Base-by-base conservation (phyloP, 768 basidiomycete genomes). In the Phaffia tasmanica region DNA sequence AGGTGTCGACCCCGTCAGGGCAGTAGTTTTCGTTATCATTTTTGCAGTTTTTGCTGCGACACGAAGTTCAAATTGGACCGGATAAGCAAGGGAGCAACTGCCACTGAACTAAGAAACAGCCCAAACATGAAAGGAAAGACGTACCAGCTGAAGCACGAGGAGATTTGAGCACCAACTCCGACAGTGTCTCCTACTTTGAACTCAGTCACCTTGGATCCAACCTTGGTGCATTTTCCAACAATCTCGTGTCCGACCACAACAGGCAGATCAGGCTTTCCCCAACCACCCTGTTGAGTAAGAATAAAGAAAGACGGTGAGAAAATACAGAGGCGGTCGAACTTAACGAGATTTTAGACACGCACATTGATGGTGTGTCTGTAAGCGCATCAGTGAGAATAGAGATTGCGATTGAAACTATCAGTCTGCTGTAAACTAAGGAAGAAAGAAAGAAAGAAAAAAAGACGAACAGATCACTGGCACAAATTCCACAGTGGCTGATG, bases 1-100 rank as follows among this genome's bases (percentile, higher is more conserved):
- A 76, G 15, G 75, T 77, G 69, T 75, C 73, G 53, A 72, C 58
- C 72, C 70, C 73, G 47, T 81, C 71, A 6, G 75, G 75, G 71
- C 84, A 86, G 71, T 86, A 84, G 62, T 84, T 79, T 76, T 83
- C 83, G 66, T 81, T 79, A 67, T 80, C 78, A 11, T 75, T 71
- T 42, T 80, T 80, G 77, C 84, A 84, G 32, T 74, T 16, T 48
- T 63, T 63, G 62, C 62, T 48, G 4, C 3, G 50, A 49, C 46
- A 61, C 8, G 5, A 8, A n/a, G 4, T 61, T 27, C 7, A 18
- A 25, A 61, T 42, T 25, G 9, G 6, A 29, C 27, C 25, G 47
- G 7, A 30, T 25, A 27, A 25, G 47, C 64, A 58, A n/a, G n/a
- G n/a, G n/a, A n/a, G n/a, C 51, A 46, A 50, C 16, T 1, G 48